phyloP scores from a whole-genome alignment of 805 yeast genomes.

The Yarrowia sp. region DNA sequence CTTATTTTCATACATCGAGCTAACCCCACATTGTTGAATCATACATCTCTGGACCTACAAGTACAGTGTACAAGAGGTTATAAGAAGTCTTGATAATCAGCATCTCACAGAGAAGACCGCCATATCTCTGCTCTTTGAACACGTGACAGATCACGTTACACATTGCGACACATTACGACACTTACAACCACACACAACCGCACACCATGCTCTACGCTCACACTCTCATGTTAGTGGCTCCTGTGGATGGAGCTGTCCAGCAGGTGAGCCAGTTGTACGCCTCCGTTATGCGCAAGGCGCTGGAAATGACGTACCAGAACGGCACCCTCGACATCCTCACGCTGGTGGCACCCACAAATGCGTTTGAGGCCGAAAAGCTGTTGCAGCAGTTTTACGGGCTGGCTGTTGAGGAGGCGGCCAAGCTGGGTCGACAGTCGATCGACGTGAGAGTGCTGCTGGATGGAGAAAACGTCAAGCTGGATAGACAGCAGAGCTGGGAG shows the following conservation, averaged over 20 bases:
- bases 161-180: neutral
- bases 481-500: slow-evolving; percentile 48
- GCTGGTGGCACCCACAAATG: slow-evolving; percentile 44
- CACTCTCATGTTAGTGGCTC: slow-evolving; percentile 38
- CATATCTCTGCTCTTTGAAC: neutral
- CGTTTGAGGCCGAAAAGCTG: slow-evolving; percentile 44
- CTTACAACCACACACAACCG: neutral
- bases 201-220: slow-evolving; percentile 35
- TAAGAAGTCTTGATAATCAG: no score
- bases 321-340: slow-evolving; percentile 48
- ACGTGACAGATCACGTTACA: slow-evolving; percentile 9
- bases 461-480: slow-evolving; percentile 47
- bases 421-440: slow-evolving; percentile 42
- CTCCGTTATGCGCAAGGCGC: slow-evolving; percentile 45
- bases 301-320: slow-evolving; percentile 46
- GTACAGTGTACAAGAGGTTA: no score
- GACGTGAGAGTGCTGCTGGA: slow-evolving; percentile 48
- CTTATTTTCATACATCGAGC: neutral
- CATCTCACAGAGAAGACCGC: no score
- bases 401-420: slow-evolving; percentile 42
- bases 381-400: slow-evolving; percentile 46
- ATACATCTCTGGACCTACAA: no score
- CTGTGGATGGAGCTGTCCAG: slow-evolving; percentile 29
- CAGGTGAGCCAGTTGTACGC: slow-evolving; percentile 41
- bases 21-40: slow-evolving; percentile 12